Evolutionary conservation across 257 asterid species (phyloP).

Genomic region (Solanum virginianum): DNA sequence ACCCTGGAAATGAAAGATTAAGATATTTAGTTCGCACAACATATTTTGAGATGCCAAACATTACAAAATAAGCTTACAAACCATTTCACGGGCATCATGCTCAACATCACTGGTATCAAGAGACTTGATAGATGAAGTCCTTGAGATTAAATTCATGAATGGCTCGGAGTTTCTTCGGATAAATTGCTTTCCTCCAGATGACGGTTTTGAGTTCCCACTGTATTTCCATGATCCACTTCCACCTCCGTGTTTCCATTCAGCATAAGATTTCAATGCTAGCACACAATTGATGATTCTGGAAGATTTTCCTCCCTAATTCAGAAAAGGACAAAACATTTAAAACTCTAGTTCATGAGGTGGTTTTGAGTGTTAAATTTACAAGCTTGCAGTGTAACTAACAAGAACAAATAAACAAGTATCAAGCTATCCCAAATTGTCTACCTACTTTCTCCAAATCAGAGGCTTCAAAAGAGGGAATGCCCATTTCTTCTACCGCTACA

Average conservation of each 20-base stretch:
- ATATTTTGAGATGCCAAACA: not conserved
- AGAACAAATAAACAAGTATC: not conserved
- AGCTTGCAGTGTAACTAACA: not conserved
- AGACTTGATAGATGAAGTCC: constrained; percentile 35
- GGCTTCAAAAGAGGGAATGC: constrained; percentile 79
- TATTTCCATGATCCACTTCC: constrained; percentile 53
- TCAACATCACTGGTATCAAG: constrained; percentile 28
- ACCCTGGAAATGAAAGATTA: constrained; percentile 36
- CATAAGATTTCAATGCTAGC: constrained; percentile 65
- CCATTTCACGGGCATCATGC: constrained; percentile 29
- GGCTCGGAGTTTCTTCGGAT: constrained; percentile 40
- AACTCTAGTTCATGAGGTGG: not conserved
- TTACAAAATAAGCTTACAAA: constrained; percentile 14
- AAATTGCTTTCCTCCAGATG: constrained; percentile 42
- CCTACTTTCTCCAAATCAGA: constrained; percentile 81
- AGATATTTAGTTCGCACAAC: not conserved
- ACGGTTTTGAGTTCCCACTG: constrained; percentile 44
- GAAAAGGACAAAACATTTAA: not conserved
- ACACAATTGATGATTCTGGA: constrained; percentile 70
- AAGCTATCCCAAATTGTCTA: not conserved
- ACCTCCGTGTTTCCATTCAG: constrained; percentile 73
- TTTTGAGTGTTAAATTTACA: not conserved
- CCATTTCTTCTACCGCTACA: constrained; percentile 54
- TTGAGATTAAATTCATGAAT: constrained; percentile 42
- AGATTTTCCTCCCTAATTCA: constrained; percentile 66